Evolutionary conservation across 2,329 filamentous ascomycete genomes (phyloP).

Genomic region (Ceratocystis lukuohia): DNA sequence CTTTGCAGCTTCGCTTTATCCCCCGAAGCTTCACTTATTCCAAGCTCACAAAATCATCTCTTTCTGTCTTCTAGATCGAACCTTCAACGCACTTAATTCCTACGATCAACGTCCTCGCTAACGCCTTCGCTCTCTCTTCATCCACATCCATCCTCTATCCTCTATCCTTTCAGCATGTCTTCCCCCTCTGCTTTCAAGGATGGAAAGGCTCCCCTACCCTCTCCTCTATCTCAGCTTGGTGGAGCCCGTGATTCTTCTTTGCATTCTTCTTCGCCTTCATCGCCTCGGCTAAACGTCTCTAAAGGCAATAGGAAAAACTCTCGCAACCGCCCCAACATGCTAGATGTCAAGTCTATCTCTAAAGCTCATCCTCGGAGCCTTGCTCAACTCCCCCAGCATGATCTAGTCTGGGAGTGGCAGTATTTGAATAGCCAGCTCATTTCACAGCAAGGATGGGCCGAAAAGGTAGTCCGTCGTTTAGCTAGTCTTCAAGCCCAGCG

Average conservation of each 20-base stretch:
- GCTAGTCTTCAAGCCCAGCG: slow-evolving; percentile 14
- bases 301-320: neutral
- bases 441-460: slow-evolving; percentile 11
- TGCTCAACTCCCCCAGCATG: slow-evolving; percentile 11
- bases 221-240: neutral
- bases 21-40: neutral
- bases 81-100: no score
- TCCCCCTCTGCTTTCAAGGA: neutral
- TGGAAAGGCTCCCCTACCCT: neutral
- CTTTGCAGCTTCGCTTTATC: neutral
- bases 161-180: neutral
- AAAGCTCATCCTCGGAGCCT: neutral
- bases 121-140: neutral
- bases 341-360: neutral
- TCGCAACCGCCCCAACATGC: neutral
- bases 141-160: neutral
- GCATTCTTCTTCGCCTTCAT: neutral
- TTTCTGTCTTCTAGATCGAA: neutral
- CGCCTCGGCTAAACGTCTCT: neutral
- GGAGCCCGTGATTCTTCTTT: neutral
- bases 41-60: neutral
- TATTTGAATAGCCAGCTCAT: slow-evolving; percentile 16
- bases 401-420: slow-evolving; percentile 13
- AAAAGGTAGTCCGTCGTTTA: slow-evolving; percentile 13
- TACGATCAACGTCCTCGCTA: neutral